phyloP scores from a whole-genome alignment of 805 yeast species.

The Cyberlindnera japonica region DNA sequence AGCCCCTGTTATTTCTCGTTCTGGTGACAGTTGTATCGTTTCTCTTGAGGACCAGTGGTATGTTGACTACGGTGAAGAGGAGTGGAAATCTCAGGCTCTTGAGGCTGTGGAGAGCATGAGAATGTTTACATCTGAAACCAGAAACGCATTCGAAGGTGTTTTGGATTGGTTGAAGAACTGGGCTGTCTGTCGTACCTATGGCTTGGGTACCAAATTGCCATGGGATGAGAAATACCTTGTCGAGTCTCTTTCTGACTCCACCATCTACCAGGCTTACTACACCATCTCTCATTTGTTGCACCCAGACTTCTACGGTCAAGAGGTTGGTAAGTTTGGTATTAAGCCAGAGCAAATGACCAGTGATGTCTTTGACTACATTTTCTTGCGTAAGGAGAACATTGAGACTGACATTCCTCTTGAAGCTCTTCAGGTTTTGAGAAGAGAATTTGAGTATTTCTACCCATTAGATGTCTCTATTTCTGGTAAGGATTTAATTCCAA shows the following conservation, averaged over 20 bases:
- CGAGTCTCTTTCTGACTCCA: constrained; percentile 94
- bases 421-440: constrained; percentile 69
- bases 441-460: constrained; percentile 95
- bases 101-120: constrained; percentile 76
- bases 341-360: constrained; percentile 84
- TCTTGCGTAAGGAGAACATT: constrained; percentile 40
- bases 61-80: constrained; percentile 90
- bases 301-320: constrained; percentile 77
- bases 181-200: constrained; percentile 97
- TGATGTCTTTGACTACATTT: constrained; percentile 89
- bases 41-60: constrained; percentile 99
- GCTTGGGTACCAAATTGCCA: constrained; percentile 91
- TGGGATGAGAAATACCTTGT: constrained; percentile 95
- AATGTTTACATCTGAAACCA: constrained; percentile 76
- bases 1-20: constrained; percentile 85
- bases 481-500: constrained; percentile 96
- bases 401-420: constrained; percentile 59
- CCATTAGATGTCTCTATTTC: constrained; percentile 91
- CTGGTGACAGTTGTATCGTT: constrained; percentile 95
- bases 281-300: constrained; percentile 87
- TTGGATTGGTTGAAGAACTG: constrained; percentile 96
- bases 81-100: constrained; percentile 80
- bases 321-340: constrained; percentile 68
- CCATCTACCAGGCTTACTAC: constrained; percentile 92
- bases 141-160: constrained; percentile 89